phyloP scores from a whole-genome alignment of 176 grass and related monocot genomes.

The Musa beccarii region DNA sequence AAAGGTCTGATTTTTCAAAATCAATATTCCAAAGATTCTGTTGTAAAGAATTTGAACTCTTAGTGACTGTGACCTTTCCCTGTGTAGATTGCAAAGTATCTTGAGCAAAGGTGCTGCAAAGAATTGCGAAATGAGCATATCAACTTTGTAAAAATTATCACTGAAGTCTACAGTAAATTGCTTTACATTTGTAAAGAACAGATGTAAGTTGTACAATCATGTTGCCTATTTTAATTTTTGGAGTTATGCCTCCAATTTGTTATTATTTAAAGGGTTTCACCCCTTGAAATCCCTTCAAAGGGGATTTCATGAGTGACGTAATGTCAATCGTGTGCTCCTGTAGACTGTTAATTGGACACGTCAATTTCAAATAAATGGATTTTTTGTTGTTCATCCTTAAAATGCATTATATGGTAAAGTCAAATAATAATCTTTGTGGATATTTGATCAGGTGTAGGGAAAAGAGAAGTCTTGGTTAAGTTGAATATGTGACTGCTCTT shows the following conservation, averaged over 20 bases:
- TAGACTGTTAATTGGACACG: neutral
- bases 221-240: constrained; percentile 7
- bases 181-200: constrained; percentile 91
- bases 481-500: neutral
- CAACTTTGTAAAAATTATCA: constrained; percentile 83
- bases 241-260: neutral
- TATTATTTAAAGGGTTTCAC: neutral
- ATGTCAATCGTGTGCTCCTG: neutral
- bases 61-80: constrained; percentile 15
- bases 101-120: constrained; percentile 79
- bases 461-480: neutral
- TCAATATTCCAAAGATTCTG: neutral
- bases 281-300: neutral
- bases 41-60: constrained; percentile 2
- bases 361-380: neutral
- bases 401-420: neutral
- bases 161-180: constrained; percentile 82
- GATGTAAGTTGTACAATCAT: constrained; percentile 55
- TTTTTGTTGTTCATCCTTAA: neutral
- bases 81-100: constrained; percentile 80
- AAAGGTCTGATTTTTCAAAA: constrained; percentile 40
- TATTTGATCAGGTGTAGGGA: neutral
- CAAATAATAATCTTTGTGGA: neutral
- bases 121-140: constrained; percentile 68
- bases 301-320: neutral